phyloP scores from a whole-genome alignment of 2,329 filamentous ascomycete species.

The Onygenales sp. region DNA sequence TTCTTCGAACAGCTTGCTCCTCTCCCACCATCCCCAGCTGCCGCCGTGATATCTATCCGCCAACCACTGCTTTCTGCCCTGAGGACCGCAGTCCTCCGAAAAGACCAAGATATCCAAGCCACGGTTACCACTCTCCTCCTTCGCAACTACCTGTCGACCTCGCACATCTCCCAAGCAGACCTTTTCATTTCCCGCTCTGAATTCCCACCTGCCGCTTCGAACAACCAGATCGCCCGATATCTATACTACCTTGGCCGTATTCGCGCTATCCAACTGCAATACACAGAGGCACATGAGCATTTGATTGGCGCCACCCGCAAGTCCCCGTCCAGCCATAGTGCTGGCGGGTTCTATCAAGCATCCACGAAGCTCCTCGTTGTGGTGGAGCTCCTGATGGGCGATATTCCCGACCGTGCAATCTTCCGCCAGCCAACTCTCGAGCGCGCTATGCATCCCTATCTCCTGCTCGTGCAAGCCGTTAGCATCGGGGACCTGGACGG shows the following conservation, averaged over 20 bases:
- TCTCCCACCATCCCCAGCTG: slow-evolving; percentile 78
- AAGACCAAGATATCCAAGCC: slow-evolving; percentile 95
- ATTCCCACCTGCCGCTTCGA: slow-evolving; percentile 87
- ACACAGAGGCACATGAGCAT: slow-evolving; percentile 94
- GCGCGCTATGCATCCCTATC: slow-evolving; percentile 80
- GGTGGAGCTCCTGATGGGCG: slow-evolving; percentile 94
- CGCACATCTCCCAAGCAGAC: slow-evolving; percentile 94
- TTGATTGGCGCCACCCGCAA: slow-evolving; percentile 89
- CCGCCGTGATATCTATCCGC: slow-evolving; percentile 76
- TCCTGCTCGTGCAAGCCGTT: slow-evolving; percentile 87
- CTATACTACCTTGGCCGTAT: slow-evolving; percentile 96
- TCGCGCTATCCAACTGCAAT: slow-evolving; percentile 88
- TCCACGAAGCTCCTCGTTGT: slow-evolving; percentile 94
- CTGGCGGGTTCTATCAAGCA: slow-evolving; percentile 89
- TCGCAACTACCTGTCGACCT: slow-evolving; percentile 90
- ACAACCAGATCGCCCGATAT: slow-evolving; percentile 96
- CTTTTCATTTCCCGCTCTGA: slow-evolving; percentile 90
- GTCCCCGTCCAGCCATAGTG: slow-evolving; percentile 79
- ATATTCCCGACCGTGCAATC: slow-evolving; percentile 89
- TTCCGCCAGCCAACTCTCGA: slow-evolving; percentile 88
- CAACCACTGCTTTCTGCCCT: slow-evolving; percentile 79
- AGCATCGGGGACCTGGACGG: slow-evolving; percentile 93
- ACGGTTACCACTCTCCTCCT: slow-evolving; percentile 90
- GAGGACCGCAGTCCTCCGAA: slow-evolving; percentile 88
- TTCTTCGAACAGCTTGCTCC: slow-evolving; percentile 89